phyloP scores from a whole-genome alignment of 345 rosid genomes.

The Eucalyptus virginea region DNA sequence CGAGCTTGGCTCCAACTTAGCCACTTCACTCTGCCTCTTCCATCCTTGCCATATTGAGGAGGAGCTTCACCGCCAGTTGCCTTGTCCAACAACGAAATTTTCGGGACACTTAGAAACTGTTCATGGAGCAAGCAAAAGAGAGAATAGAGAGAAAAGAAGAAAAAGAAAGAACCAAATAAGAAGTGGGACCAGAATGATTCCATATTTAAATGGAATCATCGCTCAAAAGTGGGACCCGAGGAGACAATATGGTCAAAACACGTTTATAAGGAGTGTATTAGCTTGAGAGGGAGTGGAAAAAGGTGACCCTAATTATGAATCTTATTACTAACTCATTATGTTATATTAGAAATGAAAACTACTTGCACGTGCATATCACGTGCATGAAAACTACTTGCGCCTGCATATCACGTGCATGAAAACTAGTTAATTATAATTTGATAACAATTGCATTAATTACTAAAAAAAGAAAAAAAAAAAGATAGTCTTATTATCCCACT shows the following conservation, averaged over 20 bases:
- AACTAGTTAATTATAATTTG: not conserved
- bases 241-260: not conserved
- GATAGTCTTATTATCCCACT: not conserved
- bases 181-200: not conserved
- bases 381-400: not conserved
- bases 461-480: not conserved
- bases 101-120: not conserved
- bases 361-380: not conserved
- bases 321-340: not conserved
- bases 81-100: not conserved
- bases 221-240: not conserved
- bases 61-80: not conserved
- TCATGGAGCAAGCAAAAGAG: not conserved
- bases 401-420: not conserved
- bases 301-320: not conserved
- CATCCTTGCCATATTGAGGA: not conserved
- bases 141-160: not conserved
- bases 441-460: not conserved
- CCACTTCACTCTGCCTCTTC: not conserved
- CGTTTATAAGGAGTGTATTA: not conserved
- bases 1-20: slow-evolving; percentile 31
- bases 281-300: not conserved
- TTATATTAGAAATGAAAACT: not conserved
- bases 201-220: not conserved
- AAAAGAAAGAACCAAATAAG: not conserved